A percentile compares a stretch with the other conserved stretches of the same genome.
These are phyloP conservation scores for Pleurotus platypus DNA, from an alignment of 768 basidiomycete species.

Conservation along the genomic window DNA sequence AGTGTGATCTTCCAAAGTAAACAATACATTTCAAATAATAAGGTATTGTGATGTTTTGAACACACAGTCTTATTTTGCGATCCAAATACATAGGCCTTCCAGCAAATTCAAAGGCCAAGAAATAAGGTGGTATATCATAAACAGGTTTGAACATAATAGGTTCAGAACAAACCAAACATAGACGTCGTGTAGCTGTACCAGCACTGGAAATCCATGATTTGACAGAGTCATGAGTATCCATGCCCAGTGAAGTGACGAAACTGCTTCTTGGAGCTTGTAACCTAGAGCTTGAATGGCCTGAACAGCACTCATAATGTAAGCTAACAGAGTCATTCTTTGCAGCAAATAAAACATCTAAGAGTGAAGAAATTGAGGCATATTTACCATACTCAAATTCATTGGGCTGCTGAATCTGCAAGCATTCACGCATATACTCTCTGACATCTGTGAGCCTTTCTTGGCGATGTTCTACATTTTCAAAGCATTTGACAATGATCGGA, in stretches of 20 bases:
- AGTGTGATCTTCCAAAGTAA: background rate
- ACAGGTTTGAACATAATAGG: background rate
- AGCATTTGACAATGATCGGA: background rate
- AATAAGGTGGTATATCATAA: background rate
- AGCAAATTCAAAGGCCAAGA: background rate
- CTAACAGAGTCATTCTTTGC: background rate
- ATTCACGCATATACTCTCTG: background rate
- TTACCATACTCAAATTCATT: background rate
- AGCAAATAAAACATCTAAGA: background rate
- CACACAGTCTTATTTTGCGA: background rate
- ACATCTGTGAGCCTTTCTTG: background rate
- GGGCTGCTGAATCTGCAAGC: background rate
- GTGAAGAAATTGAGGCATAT: background rate
- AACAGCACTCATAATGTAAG: background rate
- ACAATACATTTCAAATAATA: background rate
- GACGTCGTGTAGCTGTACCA: background rate
- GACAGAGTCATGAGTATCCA: background rate
- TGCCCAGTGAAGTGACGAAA: background rate
- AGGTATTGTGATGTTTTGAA: background rate
- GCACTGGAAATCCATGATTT: background rate
- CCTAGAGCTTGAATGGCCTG: background rate
- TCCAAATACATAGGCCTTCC: background rate
- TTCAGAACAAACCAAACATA: background rate
- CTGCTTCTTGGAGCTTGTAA: background rate
- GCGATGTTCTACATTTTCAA: background rate